Evolutionary conservation across 176 grass and related monocot genomes (phyloP).

Genomic region (Secale cereale): DNA sequence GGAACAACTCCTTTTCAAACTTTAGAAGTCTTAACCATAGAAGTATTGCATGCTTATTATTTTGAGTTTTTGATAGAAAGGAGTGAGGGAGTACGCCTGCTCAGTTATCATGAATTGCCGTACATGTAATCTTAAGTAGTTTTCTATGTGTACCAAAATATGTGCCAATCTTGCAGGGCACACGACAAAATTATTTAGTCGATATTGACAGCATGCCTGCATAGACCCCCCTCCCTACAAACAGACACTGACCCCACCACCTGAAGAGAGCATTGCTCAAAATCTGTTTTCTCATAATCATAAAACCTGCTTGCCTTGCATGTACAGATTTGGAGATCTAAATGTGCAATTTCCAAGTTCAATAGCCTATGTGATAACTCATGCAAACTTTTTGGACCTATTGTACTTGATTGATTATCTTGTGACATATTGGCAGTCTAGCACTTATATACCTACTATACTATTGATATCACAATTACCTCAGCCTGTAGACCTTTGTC

Average conservation of each 20-base stretch:
- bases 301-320: not conserved
- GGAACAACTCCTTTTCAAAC: not conserved
- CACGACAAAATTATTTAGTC: not conserved
- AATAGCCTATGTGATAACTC: not conserved
- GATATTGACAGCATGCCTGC: not conserved
- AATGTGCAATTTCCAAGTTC: not conserved
- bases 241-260: too few species aligned
- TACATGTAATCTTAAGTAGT: not conserved
- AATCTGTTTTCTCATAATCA: not conserved
- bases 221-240: not conserved
- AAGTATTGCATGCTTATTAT: not conserved
- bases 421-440: not conserved
- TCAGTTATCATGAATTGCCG: not conserved
- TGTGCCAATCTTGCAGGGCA: not conserved
- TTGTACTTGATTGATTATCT: not conserved
- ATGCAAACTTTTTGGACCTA: not conserved
- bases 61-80: not conserved
- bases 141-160: not conserved
- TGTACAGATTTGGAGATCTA: not conserved
- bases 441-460: not conserved
- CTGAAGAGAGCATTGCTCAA: not conserved
- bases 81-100: not conserved
- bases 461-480: not conserved
- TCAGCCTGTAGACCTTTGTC: not conserved
- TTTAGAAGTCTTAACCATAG: not conserved